Conservation (phyloP, 2,329 filamentous ascomycete genomes). For the Hypoxylon sp. region DNA sequence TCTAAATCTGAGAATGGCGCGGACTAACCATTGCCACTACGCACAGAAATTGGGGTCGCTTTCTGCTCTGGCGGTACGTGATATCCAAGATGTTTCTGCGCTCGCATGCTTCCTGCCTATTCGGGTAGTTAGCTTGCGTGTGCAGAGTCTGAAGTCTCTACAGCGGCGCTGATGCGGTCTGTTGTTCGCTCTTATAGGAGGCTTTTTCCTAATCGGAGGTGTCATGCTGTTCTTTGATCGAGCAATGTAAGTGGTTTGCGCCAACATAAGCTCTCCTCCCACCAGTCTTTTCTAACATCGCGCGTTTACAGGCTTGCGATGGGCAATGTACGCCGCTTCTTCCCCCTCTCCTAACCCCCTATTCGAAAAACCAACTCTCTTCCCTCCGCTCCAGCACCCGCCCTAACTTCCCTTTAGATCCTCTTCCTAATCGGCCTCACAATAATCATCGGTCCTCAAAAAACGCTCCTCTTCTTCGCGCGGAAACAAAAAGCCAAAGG, state of each 20-base stretch:
- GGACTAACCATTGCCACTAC: conserved; percentile 51
- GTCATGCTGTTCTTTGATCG: conserved; percentile 98
- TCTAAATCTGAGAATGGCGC: conserved; percentile 6
- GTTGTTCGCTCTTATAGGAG: conserved; percentile 68
- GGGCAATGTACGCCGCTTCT: conserved; percentile 79
- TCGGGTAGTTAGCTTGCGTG: conserved; percentile 11
- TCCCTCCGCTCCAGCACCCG: background rate
- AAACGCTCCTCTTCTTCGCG: conserved; percentile 94
- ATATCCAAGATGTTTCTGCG: conserved; percentile 23
- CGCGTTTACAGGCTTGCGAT: conserved; percentile 80
- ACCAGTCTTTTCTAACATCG: conserved; percentile 34
- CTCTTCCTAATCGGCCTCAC: conserved; percentile 97
- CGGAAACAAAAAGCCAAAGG: conserved; percentile 93
- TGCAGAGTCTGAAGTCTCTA: conserved; percentile 10
- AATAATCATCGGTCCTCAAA: conserved; percentile 92
- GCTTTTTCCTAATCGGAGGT: conserved; percentile 93
- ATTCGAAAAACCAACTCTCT: background rate
- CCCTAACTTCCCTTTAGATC: conserved; percentile 69
- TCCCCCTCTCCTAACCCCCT: conserved; percentile 26
- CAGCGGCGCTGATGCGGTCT: conserved; percentile 43
- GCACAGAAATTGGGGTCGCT: conserved; percentile 90
- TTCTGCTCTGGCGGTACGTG: conserved; percentile 96
- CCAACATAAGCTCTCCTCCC: conserved; percentile 10
- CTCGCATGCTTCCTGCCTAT: conserved; percentile 19
- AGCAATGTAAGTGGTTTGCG: conserved; percentile 76